Evolutionary conservation across 371 early-diverging fungal genomes (phyloP), one percentile per base, ranked within the genome.

Genomic region (Mucor irregularis): DNA sequence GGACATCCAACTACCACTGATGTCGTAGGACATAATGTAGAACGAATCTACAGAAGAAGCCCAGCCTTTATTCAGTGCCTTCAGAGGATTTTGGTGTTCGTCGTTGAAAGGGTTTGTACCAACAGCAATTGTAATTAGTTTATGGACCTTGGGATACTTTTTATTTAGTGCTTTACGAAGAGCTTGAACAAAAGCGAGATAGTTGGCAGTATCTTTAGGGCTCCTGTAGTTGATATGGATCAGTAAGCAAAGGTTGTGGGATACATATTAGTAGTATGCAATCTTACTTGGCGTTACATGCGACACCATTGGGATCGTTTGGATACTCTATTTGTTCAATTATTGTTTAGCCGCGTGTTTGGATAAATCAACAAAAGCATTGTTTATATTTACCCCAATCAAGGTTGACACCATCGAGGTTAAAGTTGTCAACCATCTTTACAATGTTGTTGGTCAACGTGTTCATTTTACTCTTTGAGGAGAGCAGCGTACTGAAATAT

Each of bases 61-160:
- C 68, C 73, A 88, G 42, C 68, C 80, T 10, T 73, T 66, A 0
- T 88, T 81, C 54, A 88, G 43, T 0, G 19, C 11, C 9, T 17
- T 37, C 0, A 66, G 86, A 17, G 65, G 60, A 65, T 78, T 59
- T 13, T 77, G 69, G 0, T 57, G 28, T 16, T 64, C 65, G 8
- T 66, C 75, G 22, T 71, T 81, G 42, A 85, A 87, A 5, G 87
- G 82, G 43, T 79, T 75, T 9, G 84, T 83, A 24, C 84, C 77
- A 3, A 83, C 85, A 6, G 91, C 92, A 49, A 87, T 53, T 2
- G 90, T 85, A 49, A 93, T 73, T 45, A 81, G 68, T 67, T 87
- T 90, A 37, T 65, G 68, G 7, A 66, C 58, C 13, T 53, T 66
- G 5, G 78, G 66, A n/a, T 53, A 74, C 28, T 65, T 73, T 1